Percentiles rank a stretch among this genome's conserved stretches.
Evolutionary conservation across 2,329 filamentous ascomycete species (phyloP).

Genomic region (Colletotrichum nymphaeae): DNA sequence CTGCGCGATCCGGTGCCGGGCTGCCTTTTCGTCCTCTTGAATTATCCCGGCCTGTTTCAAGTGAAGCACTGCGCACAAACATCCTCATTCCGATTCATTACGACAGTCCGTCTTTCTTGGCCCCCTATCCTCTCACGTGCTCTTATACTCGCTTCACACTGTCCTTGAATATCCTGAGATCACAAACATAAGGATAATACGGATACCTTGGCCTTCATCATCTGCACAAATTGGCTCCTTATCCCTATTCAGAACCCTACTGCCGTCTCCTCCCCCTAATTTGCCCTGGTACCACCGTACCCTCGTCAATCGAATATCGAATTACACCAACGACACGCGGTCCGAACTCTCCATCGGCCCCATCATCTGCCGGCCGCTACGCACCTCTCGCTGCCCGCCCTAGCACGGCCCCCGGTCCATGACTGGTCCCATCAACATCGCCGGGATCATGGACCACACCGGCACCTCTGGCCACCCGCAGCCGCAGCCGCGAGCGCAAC

Average conservation of each 20-base stretch:
- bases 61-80: constrained; percentile 28
- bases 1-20: background rate
- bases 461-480: background rate
- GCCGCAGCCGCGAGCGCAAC: background rate
- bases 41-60: constrained; percentile 23
- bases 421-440: background rate
- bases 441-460: constrained; percentile 19
- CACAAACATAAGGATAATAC: too few relatives aligned
- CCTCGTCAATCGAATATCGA: background rate
- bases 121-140: background rate
- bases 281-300: background rate
- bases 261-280: background rate
- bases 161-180: too few relatives aligned
- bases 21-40: background rate
- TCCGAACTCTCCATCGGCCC: background rate
- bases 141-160: background rate
- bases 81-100: background rate
- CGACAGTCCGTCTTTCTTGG: background rate
- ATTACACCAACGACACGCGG: background rate
- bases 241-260: background rate
- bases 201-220: background rate
- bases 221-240: background rate
- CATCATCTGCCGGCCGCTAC: constrained; percentile 3
- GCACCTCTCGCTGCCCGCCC: background rate
- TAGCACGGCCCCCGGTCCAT: constrained; percentile 7